Evolutionary conservation across 2,329 filamentous ascomycete species (phyloP).

Genomic region (Chalaropsis ovoidea): DNA sequence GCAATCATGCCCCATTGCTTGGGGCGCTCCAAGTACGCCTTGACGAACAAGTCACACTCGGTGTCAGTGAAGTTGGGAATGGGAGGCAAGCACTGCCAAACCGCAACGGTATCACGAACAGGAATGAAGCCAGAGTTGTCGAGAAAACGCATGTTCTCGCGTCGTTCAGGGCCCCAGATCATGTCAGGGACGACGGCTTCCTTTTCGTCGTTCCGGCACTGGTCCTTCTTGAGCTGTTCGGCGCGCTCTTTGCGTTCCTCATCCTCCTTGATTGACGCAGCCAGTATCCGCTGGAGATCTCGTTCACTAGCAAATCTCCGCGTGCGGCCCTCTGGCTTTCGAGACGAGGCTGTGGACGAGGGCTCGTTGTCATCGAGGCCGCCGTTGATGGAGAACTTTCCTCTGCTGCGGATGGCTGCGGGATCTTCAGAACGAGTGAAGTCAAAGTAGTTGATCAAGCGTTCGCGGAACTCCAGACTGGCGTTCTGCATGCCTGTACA

Average conservation of each 20-base stretch:
- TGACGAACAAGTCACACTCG: conserved; percentile 61
- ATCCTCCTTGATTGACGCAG: conserved; percentile 61
- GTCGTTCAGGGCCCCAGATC: conserved; percentile 53
- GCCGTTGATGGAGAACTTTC: conserved; percentile 40
- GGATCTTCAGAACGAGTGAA: conserved; percentile 49
- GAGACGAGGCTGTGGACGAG: conserved; percentile 32
- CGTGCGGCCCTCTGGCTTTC: conserved; percentile 44
- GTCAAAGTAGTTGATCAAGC: conserved; percentile 39
- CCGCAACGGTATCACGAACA: conserved; percentile 55
- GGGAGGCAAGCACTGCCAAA: conserved; percentile 63
- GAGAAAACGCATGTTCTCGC: conserved; percentile 47
- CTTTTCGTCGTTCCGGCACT: conserved; percentile 58
- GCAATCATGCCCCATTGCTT: conserved; percentile 78
- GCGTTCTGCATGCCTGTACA: background rate
- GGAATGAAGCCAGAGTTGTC: conserved; percentile 57
- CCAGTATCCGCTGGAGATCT: conserved; percentile 60
- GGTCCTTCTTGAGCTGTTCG: conserved; percentile 52
- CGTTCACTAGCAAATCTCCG: conserved; percentile 60
- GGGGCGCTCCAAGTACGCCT: conserved; percentile 61
- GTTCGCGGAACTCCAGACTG: conserved; percentile 15
- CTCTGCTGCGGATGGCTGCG: conserved; percentile 44
- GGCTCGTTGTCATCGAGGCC: conserved; percentile 29
- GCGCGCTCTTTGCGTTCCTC: conserved; percentile 61
- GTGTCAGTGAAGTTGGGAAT: conserved; percentile 64
- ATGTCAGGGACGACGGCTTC: conserved; percentile 66